Base-by-base conservation (phyloP, 352 stramenopile genomes). In the Pythium scleroteichum region DNA sequence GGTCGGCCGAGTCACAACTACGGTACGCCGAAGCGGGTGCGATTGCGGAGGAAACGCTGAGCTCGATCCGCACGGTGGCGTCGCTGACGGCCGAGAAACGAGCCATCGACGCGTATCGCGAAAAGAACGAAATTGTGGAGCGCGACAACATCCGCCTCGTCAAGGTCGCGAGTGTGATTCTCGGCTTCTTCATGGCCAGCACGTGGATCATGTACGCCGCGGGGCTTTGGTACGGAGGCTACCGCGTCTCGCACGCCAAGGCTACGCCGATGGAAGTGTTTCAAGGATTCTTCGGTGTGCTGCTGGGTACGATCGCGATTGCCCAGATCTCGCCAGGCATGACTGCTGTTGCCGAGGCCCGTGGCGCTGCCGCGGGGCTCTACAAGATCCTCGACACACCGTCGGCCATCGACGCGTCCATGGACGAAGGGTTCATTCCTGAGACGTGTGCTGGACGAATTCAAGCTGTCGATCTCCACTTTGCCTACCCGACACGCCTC, bases 401-500 rank as follows among this genome's bases (percentile, higher is more conserved):
- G 26, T 72, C 73, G 24, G 54, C 56, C n/a, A 77, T 80, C 35
- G 58, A 85, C 59, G 46, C 76, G 4, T 49, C 61, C 6, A 64
- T 59, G 40, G 22, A 60, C 2, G 53, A 70, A 8, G 68, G 52
- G n/a, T 45, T 61, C 29, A 42, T 66, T 4, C 65, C 67, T 13
- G 47, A 29, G 8, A 33, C 24, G 14, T 72, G 47, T 22, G 9
- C 38, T 23, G 76, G 79, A 0, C 58, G 63, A 24, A 64, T 90
- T 10, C 33, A 66, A 3, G 79, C 78, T 52, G 44, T 59, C 17
- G 58, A 87, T 53, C 54, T 92, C 23, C 44, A 63, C 48, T 92
- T 92, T 59, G 49, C 72, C 7, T 92, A 92, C 58, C 82, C 82
- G 4, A 76, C 49, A 16, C 73, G 81, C 14, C 78, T 69, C 8